phyloP scores from a whole-genome alignment of 768 basidiomycete genomes.

The Amanita muscaria region DNA sequence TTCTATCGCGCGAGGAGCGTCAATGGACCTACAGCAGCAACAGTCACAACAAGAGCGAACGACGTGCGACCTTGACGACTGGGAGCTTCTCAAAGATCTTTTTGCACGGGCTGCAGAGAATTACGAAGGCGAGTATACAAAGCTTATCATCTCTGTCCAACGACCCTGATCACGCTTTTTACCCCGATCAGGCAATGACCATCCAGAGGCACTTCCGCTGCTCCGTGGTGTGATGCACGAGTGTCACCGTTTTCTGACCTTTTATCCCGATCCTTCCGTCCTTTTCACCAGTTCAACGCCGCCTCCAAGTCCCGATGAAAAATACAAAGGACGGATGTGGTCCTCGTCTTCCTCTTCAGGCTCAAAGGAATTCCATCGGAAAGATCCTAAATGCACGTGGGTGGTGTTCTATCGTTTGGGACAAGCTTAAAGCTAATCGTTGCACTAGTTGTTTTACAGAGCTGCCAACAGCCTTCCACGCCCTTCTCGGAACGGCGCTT shows the following conservation, averaged over 20 bases:
- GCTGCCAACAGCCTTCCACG: slow-evolving; percentile 56
- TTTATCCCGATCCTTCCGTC: slow-evolving; percentile 48
- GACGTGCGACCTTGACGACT: slow-evolving; percentile 40
- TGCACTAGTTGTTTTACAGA: slow-evolving; percentile 38
- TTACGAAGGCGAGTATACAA: slow-evolving; percentile 42
- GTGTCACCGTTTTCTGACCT: slow-evolving; percentile 52
- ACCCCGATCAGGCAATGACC: slow-evolving; percentile 37
- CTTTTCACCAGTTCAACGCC: slow-evolving; percentile 27
- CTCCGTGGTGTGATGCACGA: slow-evolving; percentile 59
- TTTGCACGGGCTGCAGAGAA: slow-evolving; percentile 47
- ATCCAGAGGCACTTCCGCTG: slow-evolving; percentile 41
- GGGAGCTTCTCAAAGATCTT: slow-evolving; percentile 60
- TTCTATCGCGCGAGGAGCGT: slow-evolving; percentile 21
- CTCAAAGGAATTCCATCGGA: no score
- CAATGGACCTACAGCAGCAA: no score
- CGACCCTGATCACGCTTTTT: no score
- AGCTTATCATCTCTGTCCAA: background rate
- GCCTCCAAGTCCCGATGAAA: slow-evolving; percentile 13
- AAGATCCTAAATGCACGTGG: no score
- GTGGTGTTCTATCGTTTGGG: no score
- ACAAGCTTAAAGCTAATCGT: no score
- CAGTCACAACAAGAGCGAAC: no score
- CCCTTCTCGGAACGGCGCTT: slow-evolving; percentile 54
- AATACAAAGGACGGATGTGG: no score
- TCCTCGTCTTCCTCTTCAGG: no score